Percentiles rank a stretch among this genome's conserved stretches.
Conservation (phyloP, 352 stramenopile genomes). For the Pythium sukuiense region DNA sequence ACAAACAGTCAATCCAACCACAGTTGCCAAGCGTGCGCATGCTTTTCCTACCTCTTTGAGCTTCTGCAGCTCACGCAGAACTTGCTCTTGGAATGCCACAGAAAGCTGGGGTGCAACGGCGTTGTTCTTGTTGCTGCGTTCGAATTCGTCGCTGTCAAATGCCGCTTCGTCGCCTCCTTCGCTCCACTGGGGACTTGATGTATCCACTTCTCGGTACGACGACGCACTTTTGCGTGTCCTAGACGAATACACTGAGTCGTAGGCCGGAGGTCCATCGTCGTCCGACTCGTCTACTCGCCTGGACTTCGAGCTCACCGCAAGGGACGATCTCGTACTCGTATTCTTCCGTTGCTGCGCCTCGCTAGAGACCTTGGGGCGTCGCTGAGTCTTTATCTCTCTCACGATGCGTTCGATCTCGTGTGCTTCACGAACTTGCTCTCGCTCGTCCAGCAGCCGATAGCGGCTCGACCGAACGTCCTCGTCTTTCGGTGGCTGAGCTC, state of each 20-base stretch:
- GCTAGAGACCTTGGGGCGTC: constrained; percentile 9
- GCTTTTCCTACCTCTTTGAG: constrained; percentile 40
- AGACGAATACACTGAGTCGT: constrained; percentile 1
- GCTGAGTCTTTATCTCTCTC: constrained; percentile 35
- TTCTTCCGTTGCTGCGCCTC: neutral
- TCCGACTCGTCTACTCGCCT: neutral
- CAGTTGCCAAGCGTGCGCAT: too few relatives aligned
- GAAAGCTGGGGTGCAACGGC: neutral
- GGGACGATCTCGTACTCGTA: neutral
- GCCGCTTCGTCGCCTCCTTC: constrained; percentile 1
- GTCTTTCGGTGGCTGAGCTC: neutral
- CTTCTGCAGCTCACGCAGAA: constrained; percentile 49
- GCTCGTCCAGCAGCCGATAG: constrained; percentile 43
- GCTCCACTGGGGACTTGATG: constrained; percentile 14
- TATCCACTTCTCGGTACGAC: neutral
- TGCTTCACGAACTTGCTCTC: constrained; percentile 37
- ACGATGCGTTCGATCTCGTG: constrained; percentile 50
- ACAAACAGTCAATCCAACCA: too few relatives aligned
- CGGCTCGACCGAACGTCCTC: constrained; percentile 30
- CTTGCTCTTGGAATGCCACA: constrained; percentile 39
- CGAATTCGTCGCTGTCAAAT: neutral
- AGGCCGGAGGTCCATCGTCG: constrained; percentile 6
- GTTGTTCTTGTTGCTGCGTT: too few relatives aligned
- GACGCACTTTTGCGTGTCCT: neutral
- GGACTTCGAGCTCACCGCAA: neutral